A percentile compares a stretch with the other conserved stretches of the same genome.
These are phyloP conservation scores for Metarhizium humberi DNA, from an alignment of 2,329 filamentous ascomycete genomes.

Conservation along the genomic window DNA sequence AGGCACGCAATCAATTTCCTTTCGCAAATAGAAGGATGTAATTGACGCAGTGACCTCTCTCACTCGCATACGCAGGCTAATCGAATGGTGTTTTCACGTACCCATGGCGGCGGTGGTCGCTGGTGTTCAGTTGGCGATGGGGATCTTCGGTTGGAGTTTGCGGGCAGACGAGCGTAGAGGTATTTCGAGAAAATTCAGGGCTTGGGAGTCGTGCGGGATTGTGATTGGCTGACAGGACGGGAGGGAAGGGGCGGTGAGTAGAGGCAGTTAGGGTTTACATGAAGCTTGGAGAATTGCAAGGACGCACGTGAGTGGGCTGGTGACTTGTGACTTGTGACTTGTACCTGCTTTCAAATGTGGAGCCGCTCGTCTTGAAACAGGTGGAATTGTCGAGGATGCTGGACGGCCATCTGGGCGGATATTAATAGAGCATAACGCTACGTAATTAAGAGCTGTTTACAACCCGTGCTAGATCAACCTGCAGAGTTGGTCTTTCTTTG, in stretches of 20 bases:
- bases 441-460: no score
- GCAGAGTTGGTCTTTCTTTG: no score
- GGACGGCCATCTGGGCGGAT: no score
- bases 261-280: conserved; percentile 34
- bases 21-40: neutral
- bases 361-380: no score
- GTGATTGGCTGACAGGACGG: conserved; percentile 6
- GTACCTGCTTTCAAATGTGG: neutral
- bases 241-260: conserved; percentile 26
- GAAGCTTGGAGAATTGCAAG: neutral
- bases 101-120: conserved; percentile 47
- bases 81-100: conserved; percentile 36
- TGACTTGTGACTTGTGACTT: neutral
- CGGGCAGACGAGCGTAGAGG: conserved; percentile 8
- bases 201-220: conserved; percentile 11
- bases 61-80: conserved; percentile 43
- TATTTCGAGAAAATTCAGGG: conserved; percentile 20
- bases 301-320: neutral
- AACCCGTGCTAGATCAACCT: no score
- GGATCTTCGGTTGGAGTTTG: conserved; percentile 19
- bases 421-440: no score
- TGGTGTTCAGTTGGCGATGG: conserved; percentile 32
- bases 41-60: conserved; percentile 11
- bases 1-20: conserved; percentile 8
- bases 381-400: no score